These are phyloP conservation scores for Lupinus albus DNA, from an alignment of 306 rosid genomes.

Conservation along the genomic window DNA sequence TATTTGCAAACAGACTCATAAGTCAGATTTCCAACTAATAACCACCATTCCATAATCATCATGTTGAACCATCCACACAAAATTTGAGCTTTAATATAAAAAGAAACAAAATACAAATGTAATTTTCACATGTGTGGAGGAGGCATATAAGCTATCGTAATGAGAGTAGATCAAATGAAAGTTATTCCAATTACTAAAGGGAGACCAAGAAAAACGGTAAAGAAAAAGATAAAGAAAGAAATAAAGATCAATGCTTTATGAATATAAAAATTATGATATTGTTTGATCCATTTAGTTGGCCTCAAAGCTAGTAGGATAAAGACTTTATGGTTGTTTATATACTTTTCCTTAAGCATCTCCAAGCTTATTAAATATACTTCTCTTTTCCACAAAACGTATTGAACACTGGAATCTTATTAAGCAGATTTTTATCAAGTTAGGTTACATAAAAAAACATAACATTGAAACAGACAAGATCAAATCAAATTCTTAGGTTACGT, in stretches of 20 bases:
- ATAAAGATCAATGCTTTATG: no score
- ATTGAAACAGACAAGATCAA: background rate
- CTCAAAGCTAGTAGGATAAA: no score
- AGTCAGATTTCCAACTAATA: slow-evolving; percentile 1
- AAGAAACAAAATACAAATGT: background rate
- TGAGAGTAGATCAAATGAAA: no score
- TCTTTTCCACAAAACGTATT: background rate
- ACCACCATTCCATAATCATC: background rate
- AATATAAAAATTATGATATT: no score
- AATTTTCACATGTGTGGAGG: background rate
- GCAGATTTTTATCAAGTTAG: background rate
- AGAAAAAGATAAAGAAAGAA: no score
- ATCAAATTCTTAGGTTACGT: no score
- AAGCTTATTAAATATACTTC: slow-evolving; percentile 5
- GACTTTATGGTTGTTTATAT: no score
- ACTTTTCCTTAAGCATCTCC: background rate
- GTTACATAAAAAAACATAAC: background rate
- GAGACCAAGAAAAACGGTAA: no score
- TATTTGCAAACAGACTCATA: background rate
- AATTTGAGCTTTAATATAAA: background rate
- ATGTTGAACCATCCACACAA: background rate
- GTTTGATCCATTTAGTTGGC: no score
- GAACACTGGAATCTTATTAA: background rate
- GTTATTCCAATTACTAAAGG: no score
- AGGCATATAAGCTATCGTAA: no score